Percentiles rank a stretch among this genome's conserved stretches.
Evolutionary conservation across 2,329 filamentous ascomycete species (phyloP).

Genomic region (Monosporascus sp.): DNA sequence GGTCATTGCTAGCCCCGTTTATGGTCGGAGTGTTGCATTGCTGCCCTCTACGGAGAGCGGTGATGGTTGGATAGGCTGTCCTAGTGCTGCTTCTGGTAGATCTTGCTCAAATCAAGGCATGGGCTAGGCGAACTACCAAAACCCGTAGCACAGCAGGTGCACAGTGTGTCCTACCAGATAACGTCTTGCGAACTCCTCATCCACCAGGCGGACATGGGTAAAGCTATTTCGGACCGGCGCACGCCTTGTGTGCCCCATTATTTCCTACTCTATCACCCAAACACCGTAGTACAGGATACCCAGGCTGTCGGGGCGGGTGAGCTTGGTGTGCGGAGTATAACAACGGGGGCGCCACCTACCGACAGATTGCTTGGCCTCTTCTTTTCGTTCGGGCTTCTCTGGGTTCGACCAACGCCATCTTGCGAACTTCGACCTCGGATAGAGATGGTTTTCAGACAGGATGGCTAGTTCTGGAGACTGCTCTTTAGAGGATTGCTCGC

Average conservation of each 20-base stretch:
- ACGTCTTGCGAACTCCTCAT: background rate
- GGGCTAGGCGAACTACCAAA: background rate
- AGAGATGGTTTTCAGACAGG: slow-evolving; percentile 10
- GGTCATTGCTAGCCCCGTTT: background rate
- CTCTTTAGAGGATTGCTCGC: slow-evolving; percentile 13
- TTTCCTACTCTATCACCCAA: slow-evolving; percentile 1
- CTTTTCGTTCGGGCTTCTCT: background rate
- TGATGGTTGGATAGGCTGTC: background rate
- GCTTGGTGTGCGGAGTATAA: slow-evolving; percentile 5
- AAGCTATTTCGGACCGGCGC: slow-evolving; percentile 10
- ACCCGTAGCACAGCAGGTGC: slow-evolving; percentile 3
- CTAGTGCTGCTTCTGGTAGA: background rate
- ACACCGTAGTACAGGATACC: slow-evolving; percentile 4
- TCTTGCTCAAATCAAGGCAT: background rate
- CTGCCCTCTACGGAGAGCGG: background rate
- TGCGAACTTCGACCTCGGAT: background rate
- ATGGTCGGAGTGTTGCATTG: too few species aligned
- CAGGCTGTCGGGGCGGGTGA: slow-evolving; percentile 3
- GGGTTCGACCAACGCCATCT: too few species aligned
- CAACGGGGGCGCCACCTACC: background rate
- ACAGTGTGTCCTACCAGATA: background rate
- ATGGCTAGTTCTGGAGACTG: slow-evolving; percentile 19
- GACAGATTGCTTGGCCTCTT: background rate
- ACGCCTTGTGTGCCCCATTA: slow-evolving; percentile 4
- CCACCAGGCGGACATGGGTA: slow-evolving; percentile 1